phyloP scores from a whole-genome alignment of 2,329 filamentous ascomycete species.

The Macrophomina tecta region DNA sequence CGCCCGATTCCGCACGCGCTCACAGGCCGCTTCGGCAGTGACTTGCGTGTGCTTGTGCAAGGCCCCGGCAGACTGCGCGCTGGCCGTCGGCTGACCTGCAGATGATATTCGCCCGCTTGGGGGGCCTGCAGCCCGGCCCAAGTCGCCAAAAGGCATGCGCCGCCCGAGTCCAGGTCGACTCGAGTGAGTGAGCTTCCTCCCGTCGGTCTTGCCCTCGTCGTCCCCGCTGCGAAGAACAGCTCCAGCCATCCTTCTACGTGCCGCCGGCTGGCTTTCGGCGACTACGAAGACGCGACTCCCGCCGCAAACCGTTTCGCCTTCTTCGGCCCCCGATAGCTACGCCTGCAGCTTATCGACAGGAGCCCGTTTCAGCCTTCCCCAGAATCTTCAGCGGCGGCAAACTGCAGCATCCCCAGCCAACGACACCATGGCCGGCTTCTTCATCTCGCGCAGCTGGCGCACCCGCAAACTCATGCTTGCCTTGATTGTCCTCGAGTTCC shows the following conservation, averaged over 20 bases:
- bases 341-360: constrained; percentile 14
- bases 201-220: neutral
- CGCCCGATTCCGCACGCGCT: constrained; percentile 12
- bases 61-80: constrained; percentile 15
- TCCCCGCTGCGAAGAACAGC: neutral
- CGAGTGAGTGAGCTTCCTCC: constrained; percentile 1
- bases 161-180: constrained; percentile 3
- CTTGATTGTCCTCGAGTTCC: constrained; percentile 70
- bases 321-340: constrained; percentile 10
- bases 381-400: constrained; percentile 13
- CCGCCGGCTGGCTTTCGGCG: constrained; percentile 14
- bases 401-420: constrained; percentile 16
- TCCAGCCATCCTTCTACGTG: constrained; percentile 4
- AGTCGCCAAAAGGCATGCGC: constrained; percentile 21
- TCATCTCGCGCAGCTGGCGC: constrained; percentile 63
- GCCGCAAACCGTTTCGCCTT: neutral
- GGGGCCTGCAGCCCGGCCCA: constrained; percentile 2
- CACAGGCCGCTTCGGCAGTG: constrained; percentile 20
- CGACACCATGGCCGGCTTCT: constrained; percentile 42
- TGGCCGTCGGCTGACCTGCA: constrained; percentile 25
- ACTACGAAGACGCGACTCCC: neutral
- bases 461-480: constrained; percentile 58
- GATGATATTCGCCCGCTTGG: constrained; percentile 11
- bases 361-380: constrained; percentile 17
- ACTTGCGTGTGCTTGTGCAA: constrained; percentile 2